Percentiles rank a stretch among this genome's conserved stretches.
Conservation (phyloP, 192 early-diverging fungal species). For the Linnemannia schmuckeri region DNA sequence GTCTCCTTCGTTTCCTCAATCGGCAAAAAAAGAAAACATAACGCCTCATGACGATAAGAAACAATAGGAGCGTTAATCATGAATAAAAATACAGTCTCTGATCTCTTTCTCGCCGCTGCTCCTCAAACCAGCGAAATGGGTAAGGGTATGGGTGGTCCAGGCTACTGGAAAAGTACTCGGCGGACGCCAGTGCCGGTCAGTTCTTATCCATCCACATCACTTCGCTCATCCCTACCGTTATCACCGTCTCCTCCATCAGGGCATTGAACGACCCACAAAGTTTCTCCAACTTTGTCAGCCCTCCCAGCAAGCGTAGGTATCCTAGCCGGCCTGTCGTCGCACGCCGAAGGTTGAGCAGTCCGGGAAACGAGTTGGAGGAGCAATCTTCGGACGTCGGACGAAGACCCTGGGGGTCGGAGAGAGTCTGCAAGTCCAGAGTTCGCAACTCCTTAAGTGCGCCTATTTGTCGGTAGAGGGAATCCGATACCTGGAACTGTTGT, state of each 20-base stretch:
- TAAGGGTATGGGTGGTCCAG: too few species aligned
- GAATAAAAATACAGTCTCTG: too few species aligned
- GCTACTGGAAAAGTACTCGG: too few species aligned
- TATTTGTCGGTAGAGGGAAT: background rate
- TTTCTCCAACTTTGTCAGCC: background rate
- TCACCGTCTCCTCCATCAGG: background rate
- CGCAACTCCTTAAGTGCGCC: too few species aligned
- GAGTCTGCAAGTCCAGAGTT: background rate
- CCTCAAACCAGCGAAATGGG: too few species aligned
- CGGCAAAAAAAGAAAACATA: too few species aligned
- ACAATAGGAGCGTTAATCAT: too few species aligned
- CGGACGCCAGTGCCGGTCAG: background rate
- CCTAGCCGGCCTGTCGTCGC: background rate
- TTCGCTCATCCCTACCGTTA: background rate
- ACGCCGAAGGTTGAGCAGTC: background rate
- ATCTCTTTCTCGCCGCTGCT: too few species aligned
- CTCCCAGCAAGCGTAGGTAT: background rate
- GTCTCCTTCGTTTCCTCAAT: background rate
- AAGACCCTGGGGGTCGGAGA: background rate
- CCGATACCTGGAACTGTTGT: background rate
- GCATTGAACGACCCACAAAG: background rate
- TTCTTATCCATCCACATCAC: background rate
- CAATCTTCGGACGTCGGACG: background rate
- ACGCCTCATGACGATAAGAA: too few species aligned
- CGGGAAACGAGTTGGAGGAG: background rate